Evolutionary conservation across 1,139 yeast genomes (phyloP), one percentile per base, ranked within the genome.

Genomic region (Candida sp.): DNA sequence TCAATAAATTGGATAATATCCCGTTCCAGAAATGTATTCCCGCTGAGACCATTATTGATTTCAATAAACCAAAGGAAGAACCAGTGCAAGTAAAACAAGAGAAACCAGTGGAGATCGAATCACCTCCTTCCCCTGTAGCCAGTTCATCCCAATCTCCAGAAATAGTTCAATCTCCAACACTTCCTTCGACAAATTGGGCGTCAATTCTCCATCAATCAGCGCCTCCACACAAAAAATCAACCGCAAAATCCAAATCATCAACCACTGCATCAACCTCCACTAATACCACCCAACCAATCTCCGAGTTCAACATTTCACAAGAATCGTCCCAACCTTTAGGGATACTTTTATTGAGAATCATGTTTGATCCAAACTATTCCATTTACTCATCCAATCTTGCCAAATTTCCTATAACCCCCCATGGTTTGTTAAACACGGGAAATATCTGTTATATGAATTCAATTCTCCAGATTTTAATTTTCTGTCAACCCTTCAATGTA

Each of bases 381-480:
- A 50, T 60, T 21, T 55, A 55, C 35, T 50, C 49, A 21, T 43
- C 47, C 15, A 46, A 53, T 19, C 50, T 55, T 12, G 63, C 70
- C 1, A 64, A 46, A 50, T 71, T 49, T 77, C 81, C 56, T 70
- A 86, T 64, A 12, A 60, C 58, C 33, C 68, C 75, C n/a, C 58
- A 73, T 43, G 99, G 99, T 4, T 78, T 93, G 45, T 78, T 86
- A 40, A 93, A 93, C 62, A 82, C 88, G 6, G 97, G 97, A 12
- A 93, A 90, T 57, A 87, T 93, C 44, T 93, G 99, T 65, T 93
- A 89, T 61, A 90, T 93, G 96, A 93, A 95, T 64, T 84, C 97
- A 2, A 82, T 93, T 22, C 67, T 93, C 43, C 99, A 93, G 62
- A 80, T 87, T 27, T 67, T 93, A 49, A 70, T 91, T 39, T 88